A percentile compares a stretch with the other conserved stretches of the same genome.
Evolutionary conservation across 805 yeast species (phyloP).

Genomic region (Wickerhamiella nectarea): DNA sequence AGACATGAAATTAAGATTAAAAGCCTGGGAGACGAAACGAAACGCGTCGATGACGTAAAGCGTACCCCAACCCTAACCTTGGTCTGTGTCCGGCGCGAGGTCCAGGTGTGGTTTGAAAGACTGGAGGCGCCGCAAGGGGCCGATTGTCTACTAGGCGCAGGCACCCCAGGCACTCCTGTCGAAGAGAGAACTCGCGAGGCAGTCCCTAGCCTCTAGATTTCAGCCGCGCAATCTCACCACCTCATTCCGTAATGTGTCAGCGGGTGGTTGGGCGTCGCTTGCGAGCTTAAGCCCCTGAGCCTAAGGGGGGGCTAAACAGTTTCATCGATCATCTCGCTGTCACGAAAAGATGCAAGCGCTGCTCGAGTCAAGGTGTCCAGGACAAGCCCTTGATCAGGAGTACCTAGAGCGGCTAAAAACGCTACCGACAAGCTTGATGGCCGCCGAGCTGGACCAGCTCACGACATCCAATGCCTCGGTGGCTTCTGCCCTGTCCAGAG

Average conservation of each 20-base stretch:
- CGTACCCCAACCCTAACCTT: background rate
- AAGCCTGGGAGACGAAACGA: slow-evolving; percentile 4
- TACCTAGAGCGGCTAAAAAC: slow-evolving; percentile 14
- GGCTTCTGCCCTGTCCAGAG: background rate
- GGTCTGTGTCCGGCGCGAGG: background rate
- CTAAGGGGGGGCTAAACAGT: no score
- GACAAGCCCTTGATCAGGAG: slow-evolving; percentile 10
- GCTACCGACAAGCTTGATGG: slow-evolving; percentile 15
- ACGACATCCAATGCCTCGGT: slow-evolving; percentile 7
- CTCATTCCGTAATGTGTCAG: background rate
- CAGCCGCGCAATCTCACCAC: background rate
- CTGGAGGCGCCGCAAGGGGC: no score
- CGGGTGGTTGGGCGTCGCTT: background rate
- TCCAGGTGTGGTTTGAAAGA: no score
- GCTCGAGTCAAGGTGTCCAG: slow-evolving; percentile 1
- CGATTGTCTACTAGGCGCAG: no score
- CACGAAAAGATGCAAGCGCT: slow-evolving; percentile 8
- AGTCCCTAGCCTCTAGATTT: no score
- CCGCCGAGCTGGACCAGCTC: slow-evolving; percentile 12
- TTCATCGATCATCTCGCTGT: no score
- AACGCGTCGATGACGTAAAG: slow-evolving; percentile 4
- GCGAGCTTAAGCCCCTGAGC: no score
- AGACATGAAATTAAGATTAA: slow-evolving; percentile 40
- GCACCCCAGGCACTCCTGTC: no score
- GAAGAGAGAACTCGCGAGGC: no score